phyloP scores from a whole-genome alignment of 257 asterid species.

The Agastache rugosa region DNA sequence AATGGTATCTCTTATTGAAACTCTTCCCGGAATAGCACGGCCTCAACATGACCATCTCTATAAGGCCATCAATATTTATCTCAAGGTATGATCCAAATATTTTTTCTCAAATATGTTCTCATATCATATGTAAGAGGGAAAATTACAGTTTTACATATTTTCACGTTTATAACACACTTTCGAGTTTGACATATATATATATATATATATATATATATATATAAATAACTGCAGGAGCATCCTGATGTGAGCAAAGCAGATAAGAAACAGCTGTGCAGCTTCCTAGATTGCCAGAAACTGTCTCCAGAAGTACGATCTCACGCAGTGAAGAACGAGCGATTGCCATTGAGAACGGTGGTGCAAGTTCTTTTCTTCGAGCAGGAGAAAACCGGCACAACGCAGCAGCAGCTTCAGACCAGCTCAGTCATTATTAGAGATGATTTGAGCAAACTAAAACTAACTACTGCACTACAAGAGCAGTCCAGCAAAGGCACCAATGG shows the following conservation, averaged over 20 bases:
- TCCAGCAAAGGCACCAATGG: slow-evolving; percentile 33
- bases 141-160: too few species aligned
- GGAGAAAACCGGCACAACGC: slow-evolving; percentile 46
- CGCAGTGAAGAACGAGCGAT: slow-evolving; percentile 61
- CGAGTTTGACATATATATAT: too few species aligned
- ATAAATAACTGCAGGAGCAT: slow-evolving; percentile 56
- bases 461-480: slow-evolving; percentile 27
- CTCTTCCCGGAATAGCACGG: slow-evolving; percentile 68
- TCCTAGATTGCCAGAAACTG: slow-evolving; percentile 67
- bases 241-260: slow-evolving; percentile 62
- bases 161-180: too few species aligned
- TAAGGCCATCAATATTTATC: slow-evolving; percentile 60
- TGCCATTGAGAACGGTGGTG: slow-evolving; percentile 74
- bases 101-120: not conserved
- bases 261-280: slow-evolving; percentile 61
- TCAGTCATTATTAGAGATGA: slow-evolving; percentile 32
- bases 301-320: slow-evolving; percentile 61
- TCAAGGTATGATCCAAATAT: slow-evolving; percentile 70
- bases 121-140: too few species aligned
- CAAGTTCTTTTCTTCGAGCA: slow-evolving; percentile 73
- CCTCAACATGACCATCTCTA: slow-evolving; percentile 67
- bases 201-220: too few species aligned
- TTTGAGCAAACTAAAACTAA: slow-evolving; percentile 36
- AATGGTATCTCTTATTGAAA: slow-evolving; percentile 56
- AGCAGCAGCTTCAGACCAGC: slow-evolving; percentile 18